Conservation (phyloP, 495 filamentous ascomycete genomes). For the Hyaloscypha variabilis region DNA sequence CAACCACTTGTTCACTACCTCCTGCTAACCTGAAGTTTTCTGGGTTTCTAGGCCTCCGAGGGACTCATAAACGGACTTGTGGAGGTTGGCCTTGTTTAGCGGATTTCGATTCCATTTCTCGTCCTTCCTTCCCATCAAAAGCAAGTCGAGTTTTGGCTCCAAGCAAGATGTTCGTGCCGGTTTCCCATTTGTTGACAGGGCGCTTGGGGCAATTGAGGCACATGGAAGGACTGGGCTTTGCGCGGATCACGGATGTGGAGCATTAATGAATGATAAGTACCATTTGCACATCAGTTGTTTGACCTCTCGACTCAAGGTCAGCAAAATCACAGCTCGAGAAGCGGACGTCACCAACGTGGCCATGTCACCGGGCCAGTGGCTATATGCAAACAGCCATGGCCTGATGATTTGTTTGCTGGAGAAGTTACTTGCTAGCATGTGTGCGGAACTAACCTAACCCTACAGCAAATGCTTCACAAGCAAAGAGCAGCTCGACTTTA, state of each 20-base stretch:
- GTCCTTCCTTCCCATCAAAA: neutral
- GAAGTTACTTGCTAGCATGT: neutral
- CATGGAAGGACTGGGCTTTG: neutral
- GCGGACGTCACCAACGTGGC: neutral
- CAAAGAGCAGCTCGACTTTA: too few species aligned
- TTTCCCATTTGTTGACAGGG: neutral
- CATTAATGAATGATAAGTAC: slow-evolving; percentile 7
- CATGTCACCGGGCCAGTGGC: neutral
- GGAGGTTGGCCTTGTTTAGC: slow-evolving; percentile 10
- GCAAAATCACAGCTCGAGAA: neutral
- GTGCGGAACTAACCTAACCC: too few species aligned
- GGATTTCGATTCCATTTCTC: neutral
- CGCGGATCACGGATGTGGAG: neutral
- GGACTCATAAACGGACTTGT: slow-evolving; percentile 10
- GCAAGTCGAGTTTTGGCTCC: neutral
- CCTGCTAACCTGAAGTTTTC: slow-evolving; percentile 26
- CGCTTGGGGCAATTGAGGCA: neutral
- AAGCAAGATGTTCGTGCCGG: neutral
- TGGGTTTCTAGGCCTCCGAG: slow-evolving; percentile 21
- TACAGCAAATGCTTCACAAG: too few species aligned
- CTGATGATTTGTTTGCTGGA: neutral
- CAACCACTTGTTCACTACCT: slow-evolving; percentile 7
- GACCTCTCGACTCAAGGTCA: neutral
- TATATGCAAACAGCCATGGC: neutral
- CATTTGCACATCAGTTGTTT: neutral